Evolutionary conservation across 768 basidiomycete genomes (phyloP).

Genomic region (Mycena maculata): DNA sequence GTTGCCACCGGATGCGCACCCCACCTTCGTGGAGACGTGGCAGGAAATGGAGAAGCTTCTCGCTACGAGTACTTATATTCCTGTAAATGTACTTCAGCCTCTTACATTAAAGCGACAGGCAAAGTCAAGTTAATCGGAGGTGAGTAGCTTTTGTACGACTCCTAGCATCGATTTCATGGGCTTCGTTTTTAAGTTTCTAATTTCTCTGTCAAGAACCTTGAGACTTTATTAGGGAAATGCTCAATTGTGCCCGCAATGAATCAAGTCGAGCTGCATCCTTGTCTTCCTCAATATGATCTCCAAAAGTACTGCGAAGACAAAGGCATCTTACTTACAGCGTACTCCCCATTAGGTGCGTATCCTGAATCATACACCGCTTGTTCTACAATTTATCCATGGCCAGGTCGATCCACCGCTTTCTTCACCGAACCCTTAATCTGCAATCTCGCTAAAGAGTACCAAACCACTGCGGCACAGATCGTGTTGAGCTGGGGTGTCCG

Average conservation of each 20-base stretch:
- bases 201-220: conserved; percentile 60
- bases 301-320: conserved; percentile 60
- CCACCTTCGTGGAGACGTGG: conserved; percentile 45
- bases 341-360: conserved; percentile 36
- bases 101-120: conserved; percentile 38
- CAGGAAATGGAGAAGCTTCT: conserved; percentile 47
- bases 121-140: conserved; percentile 59
- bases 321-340: conserved; percentile 58
- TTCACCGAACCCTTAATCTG: conserved; percentile 44
- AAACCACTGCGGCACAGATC: conserved; percentile 60
- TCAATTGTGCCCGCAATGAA: conserved; percentile 65
- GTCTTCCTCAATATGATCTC: conserved; percentile 62
- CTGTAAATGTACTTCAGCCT: conserved; percentile 45
- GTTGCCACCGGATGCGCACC: conserved; percentile 37
- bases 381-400: conserved; percentile 42
- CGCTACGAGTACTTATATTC: conserved; percentile 35
- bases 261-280: conserved; percentile 70
- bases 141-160: no score
- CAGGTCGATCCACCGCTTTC: conserved; percentile 43
- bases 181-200: no score
- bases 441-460: conserved; percentile 50
- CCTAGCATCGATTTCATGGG: no score
- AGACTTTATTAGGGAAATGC: conserved; percentile 54
- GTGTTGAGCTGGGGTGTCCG: conserved; percentile 75
- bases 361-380: conserved; percentile 42